Conservation (phyloP, 495 filamentous ascomycete genomes). For the Penicillium odoratum region DNA sequence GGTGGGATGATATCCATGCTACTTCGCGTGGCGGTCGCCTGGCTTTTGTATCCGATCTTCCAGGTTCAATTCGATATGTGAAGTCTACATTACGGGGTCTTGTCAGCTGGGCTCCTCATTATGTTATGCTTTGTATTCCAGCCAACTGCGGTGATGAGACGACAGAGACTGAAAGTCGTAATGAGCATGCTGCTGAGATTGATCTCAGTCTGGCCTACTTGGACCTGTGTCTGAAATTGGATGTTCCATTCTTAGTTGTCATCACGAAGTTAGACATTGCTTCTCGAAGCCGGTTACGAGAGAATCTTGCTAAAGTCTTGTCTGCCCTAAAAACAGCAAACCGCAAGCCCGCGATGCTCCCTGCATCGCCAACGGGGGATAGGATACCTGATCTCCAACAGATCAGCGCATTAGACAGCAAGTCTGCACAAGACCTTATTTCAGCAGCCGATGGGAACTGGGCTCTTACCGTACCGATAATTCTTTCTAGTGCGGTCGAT, state of each 20-base stretch:
- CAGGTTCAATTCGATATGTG: slow-evolving; percentile 82
- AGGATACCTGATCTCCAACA: slow-evolving; percentile 36
- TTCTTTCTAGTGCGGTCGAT: slow-evolving; percentile 84
- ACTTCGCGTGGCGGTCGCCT: slow-evolving; percentile 72
- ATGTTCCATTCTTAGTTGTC: slow-evolving; percentile 71
- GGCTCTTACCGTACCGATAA: slow-evolving; percentile 69
- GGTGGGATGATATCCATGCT: slow-evolving; percentile 91
- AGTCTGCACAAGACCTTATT: slow-evolving; percentile 53
- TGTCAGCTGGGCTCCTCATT: slow-evolving; percentile 96
- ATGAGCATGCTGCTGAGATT: slow-evolving; percentile 53
- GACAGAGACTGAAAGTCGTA: slow-evolving; percentile 49
- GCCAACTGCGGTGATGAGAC: slow-evolving; percentile 66
- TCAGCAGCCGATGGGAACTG: slow-evolving; percentile 43
- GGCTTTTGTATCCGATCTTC: slow-evolving; percentile 86
- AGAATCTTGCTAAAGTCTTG: slow-evolving; percentile 70
- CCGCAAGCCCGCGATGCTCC: slow-evolving; percentile 69
- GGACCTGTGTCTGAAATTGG: slow-evolving; percentile 79
- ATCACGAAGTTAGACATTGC: slow-evolving; percentile 93
- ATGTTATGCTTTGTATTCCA: slow-evolving; percentile 84
- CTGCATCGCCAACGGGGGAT: slow-evolving; percentile 42
- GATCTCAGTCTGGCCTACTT: slow-evolving; percentile 78
- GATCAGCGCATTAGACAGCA: slow-evolving; percentile 43
- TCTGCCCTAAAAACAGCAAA: slow-evolving; percentile 73
- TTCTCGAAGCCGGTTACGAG: slow-evolving; percentile 63
- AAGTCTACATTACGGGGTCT: slow-evolving; percentile 84